phyloP scores from a whole-genome alignment of 176 grass and related monocot species.

The Guadua angustifolia region DNA sequence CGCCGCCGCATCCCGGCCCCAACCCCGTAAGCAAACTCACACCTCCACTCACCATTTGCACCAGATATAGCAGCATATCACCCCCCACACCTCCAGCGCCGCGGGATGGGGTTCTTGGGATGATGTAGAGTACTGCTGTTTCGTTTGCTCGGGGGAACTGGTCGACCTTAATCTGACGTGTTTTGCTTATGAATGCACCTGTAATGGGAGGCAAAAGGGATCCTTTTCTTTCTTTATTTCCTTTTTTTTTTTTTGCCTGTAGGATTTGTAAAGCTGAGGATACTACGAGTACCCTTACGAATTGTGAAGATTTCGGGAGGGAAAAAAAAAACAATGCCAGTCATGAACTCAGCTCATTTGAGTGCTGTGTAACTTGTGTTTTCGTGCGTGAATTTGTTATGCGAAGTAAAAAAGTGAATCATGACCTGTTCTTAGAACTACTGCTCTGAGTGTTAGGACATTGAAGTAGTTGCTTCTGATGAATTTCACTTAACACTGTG shows the following conservation, averaged over 20 bases:
- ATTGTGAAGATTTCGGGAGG: neutral
- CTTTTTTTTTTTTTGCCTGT: too few relatives aligned
- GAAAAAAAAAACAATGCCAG: neutral
- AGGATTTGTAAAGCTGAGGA: neutral
- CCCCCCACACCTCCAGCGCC: neutral
- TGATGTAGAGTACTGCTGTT: neutral
- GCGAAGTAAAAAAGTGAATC: neutral
- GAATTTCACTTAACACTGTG: neutral
- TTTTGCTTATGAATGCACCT: neutral
- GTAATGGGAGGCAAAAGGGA: too few relatives aligned
- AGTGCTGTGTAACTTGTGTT: neutral
- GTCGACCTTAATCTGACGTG: neutral
- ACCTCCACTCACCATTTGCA: neutral
- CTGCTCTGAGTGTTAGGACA: neutral
- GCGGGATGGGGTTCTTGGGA: neutral
- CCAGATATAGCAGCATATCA: neutral
- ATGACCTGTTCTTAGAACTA: neutral
- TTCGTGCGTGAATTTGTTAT: neutral
- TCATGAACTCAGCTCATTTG: neutral
- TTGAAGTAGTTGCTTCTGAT: neutral
- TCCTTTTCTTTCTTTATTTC: too few relatives aligned
- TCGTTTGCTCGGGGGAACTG: neutral
- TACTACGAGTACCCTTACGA: neutral
- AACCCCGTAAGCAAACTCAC: conserved; percentile 52
- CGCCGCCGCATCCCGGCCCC: conserved; percentile 15